Evolutionary conservation across 2,329 filamentous ascomycete genomes (phyloP).

Genomic region (Raffaelea arxii): DNA sequence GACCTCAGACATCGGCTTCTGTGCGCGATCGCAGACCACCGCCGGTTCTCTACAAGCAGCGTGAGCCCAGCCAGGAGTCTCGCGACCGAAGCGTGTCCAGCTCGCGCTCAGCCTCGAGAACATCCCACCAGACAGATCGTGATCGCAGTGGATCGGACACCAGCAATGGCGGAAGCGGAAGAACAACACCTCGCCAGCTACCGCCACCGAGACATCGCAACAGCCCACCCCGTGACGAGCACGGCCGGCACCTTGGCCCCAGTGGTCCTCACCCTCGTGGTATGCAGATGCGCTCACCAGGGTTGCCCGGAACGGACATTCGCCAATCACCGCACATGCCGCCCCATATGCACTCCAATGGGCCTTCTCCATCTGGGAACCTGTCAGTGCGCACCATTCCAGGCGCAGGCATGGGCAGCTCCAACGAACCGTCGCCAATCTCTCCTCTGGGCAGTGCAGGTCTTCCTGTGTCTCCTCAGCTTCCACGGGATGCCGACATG

Average conservation of each 20-base stretch:
- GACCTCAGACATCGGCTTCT: slow-evolving; percentile 18
- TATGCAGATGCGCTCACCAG: slow-evolving; percentile 30
- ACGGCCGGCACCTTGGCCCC: slow-evolving; percentile 10
- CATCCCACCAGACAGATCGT: slow-evolving; percentile 29
- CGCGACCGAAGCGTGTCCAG: slow-evolving; percentile 17
- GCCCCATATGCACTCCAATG: slow-evolving; percentile 27
- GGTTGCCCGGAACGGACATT: slow-evolving; percentile 38
- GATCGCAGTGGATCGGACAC: slow-evolving; percentile 47
- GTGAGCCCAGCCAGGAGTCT: slow-evolving; percentile 33
- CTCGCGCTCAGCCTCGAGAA: slow-evolving; percentile 18
- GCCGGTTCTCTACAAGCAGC: slow-evolving; percentile 33
- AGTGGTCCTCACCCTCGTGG: background rate
- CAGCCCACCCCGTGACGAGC: slow-evolving; percentile 25
- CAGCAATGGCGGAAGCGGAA: slow-evolving; percentile 29
- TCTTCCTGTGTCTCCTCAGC: slow-evolving; percentile 23
- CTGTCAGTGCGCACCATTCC: slow-evolving; percentile 23
- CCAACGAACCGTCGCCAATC: slow-evolving; percentile 34
- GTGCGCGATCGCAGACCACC: slow-evolving; percentile 32
- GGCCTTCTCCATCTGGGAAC: slow-evolving; percentile 18
- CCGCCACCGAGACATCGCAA: slow-evolving; percentile 28
- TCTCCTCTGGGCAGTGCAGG: slow-evolving; percentile 26
- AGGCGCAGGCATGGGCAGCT: slow-evolving; percentile 3
- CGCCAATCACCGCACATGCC: slow-evolving; percentile 38
- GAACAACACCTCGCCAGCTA: background rate
- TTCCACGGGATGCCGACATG: too few relatives aligned